phyloP scores from a whole-genome alignment of 2,329 filamentous ascomycete genomes.

The Diplodia corticola region DNA sequence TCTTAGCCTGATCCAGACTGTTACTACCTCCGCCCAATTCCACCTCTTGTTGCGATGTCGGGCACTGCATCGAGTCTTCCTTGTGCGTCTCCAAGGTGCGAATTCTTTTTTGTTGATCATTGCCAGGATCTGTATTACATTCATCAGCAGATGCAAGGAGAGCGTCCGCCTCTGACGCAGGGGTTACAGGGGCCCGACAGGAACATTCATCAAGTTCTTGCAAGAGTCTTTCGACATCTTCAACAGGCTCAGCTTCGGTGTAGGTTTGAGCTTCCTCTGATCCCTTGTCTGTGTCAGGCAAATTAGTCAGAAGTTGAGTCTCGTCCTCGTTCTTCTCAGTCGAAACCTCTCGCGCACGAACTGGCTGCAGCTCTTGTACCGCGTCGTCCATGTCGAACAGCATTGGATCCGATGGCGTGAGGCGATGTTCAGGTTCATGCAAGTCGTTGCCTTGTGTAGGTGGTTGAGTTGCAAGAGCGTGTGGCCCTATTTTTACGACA shows the following conservation, averaged over 20 bases:
- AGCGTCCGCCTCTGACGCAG: background rate
- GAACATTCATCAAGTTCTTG: constrained; percentile 13
- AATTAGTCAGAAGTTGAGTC: background rate
- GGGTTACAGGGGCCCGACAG: background rate
- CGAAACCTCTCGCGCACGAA: background rate
- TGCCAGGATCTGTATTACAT: background rate
- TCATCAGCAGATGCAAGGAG: background rate
- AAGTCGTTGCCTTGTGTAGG: constrained; percentile 18
- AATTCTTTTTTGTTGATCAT: background rate
- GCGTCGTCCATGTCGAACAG: constrained; percentile 33
- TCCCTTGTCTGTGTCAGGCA: constrained; percentile 2
- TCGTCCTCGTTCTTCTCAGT: background rate
- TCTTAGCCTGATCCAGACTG: constrained; percentile 9
- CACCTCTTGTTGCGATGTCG: constrained; percentile 11
- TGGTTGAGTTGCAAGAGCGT: constrained; percentile 35
- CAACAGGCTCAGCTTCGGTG: constrained; percentile 4
- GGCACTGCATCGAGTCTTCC: background rate
- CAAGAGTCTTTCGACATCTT: constrained; percentile 12
- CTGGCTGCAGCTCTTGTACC: constrained; percentile 10
- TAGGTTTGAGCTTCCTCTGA: background rate
- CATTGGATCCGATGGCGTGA: constrained; percentile 37
- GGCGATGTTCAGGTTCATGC: background rate
- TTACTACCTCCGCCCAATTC: background rate
- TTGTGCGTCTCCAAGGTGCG: background rate
- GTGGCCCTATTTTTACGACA: constrained; percentile 39